Conservation (phyloP, 1,139 yeast species). For the Candida neerlandica region DNA sequence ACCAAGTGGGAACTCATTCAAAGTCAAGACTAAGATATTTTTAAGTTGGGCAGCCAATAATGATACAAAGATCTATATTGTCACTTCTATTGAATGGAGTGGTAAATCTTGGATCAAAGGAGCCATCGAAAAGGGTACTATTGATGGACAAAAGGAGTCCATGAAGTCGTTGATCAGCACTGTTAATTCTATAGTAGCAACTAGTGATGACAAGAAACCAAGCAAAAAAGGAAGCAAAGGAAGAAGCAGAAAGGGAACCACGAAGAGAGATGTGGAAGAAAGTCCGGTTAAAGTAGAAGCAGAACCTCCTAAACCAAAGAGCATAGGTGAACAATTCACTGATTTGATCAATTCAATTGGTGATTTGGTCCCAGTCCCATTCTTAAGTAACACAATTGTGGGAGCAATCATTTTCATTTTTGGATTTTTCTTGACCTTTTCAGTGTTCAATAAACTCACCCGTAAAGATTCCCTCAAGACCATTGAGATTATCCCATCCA, state of each 20-base stretch:
- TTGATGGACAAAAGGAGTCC: conserved; percentile 84
- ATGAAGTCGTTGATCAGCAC: conserved; percentile 62
- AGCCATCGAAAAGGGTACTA: conserved; percentile 87
- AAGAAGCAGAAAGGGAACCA: conserved; percentile 23
- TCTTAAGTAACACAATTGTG: conserved; percentile 25
- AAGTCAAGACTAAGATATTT: conserved; percentile 66
- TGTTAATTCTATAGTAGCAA: conserved; percentile 48
- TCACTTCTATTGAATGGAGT: conserved; percentile 81
- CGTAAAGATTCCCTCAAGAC: background rate
- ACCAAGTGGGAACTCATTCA: conserved; percentile 86
- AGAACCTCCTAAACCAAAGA: conserved; percentile 13
- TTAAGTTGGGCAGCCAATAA: conserved; percentile 80
- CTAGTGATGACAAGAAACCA: conserved; percentile 15
- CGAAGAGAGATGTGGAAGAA: conserved; percentile 18
- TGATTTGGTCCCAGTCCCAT: conserved; percentile 31
- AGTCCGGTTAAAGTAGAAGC: conserved; percentile 8
- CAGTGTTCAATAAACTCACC: conserved; percentile 11
- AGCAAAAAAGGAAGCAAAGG: conserved; percentile 19
- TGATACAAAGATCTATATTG: conserved; percentile 60
- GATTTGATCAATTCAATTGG: conserved; percentile 35
- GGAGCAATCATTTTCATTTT: conserved; percentile 26
- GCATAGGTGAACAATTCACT: conserved; percentile 24
- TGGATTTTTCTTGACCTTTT: conserved; percentile 17
- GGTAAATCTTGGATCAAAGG: conserved; percentile 94
- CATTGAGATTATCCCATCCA: conserved; percentile 15